Evolutionary conservation across 2,329 filamentous ascomycete genomes (phyloP).

Genomic region (Sporothrix schenckii): DNA sequence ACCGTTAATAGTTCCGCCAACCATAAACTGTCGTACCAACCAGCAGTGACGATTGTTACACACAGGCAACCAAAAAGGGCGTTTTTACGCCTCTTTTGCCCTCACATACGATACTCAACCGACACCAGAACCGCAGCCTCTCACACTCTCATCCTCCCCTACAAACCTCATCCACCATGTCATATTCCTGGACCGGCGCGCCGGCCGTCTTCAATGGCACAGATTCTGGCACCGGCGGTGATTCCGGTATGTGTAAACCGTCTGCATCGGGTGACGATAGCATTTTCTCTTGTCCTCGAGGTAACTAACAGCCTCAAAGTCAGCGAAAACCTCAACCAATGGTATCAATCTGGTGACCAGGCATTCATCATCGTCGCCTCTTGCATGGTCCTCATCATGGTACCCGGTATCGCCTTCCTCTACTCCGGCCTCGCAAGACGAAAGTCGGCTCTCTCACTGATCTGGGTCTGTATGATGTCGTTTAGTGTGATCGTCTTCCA

Average conservation of each 20-base stretch:
- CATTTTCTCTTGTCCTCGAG: background rate
- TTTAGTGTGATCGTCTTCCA: constrained; percentile 91
- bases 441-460: constrained; percentile 95
- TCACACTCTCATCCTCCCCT: background rate
- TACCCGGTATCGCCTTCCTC: constrained; percentile 93
- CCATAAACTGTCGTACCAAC: background rate
- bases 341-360: constrained; percentile 88
- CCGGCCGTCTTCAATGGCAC: constrained; percentile 67
- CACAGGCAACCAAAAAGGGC: background rate
- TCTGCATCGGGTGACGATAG: background rate
- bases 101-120: background rate
- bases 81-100: constrained; percentile 20
- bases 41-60: constrained; percentile 1
- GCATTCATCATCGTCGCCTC: constrained; percentile 88
- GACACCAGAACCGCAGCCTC: background rate
- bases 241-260: constrained; percentile 69
- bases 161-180: constrained; percentile 49
- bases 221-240: constrained; percentile 67
- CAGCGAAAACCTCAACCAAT: constrained; percentile 89
- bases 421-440: constrained; percentile 96
- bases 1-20: background rate
- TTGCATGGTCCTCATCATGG: constrained; percentile 95
- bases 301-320: constrained; percentile 51
- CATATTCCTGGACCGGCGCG: constrained; percentile 62
- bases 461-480: constrained; percentile 96